Conservation (phyloP, 805 yeast genomes). For the Sugiyamaella smithiae region DNA sequence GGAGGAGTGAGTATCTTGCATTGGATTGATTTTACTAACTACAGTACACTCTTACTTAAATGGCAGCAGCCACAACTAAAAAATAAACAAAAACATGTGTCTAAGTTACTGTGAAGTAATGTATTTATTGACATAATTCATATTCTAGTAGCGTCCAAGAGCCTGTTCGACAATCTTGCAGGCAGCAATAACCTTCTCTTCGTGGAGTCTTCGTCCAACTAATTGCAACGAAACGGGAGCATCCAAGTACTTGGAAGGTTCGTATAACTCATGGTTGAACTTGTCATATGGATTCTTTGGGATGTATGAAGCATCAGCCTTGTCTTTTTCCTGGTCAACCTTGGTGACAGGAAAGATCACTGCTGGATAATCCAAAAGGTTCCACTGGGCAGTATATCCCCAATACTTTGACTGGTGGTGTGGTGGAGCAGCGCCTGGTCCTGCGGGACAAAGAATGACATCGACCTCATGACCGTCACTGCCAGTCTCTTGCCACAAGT, state of each 20-base stretch:
- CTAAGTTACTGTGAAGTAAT: not conserved
- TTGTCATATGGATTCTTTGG: not conserved
- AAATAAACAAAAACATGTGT: too few relatives aligned
- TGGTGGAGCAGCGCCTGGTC: slow-evolving; percentile 29
- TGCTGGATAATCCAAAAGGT: slow-evolving; percentile 54
- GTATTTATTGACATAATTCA: not conserved
- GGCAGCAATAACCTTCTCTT: slow-evolving; percentile 56
- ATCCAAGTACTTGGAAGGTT: slow-evolving; percentile 52
- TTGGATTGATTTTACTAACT: not conserved
- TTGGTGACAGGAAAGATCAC: slow-evolving; percentile 58
- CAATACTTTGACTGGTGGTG: slow-evolving; percentile 34
- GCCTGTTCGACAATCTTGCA: slow-evolving; percentile 43
- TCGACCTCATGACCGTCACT: slow-evolving; percentile 28
- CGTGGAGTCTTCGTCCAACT: slow-evolving; percentile 57
- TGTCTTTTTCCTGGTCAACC: slow-evolving; percentile 41
- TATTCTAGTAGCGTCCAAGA: slow-evolving; percentile 20
- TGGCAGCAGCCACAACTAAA: too few relatives aligned
- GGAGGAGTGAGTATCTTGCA: slow-evolving; percentile 48
- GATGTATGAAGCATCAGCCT: not conserved
- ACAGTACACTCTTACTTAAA: not conserved
- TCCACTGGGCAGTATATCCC: slow-evolving; percentile 55
- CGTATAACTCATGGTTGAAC: slow-evolving; percentile 43
- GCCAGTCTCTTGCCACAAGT: slow-evolving; percentile 37
- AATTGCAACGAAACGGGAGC: slow-evolving; percentile 67
- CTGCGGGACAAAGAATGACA: slow-evolving; percentile 40